Base-by-base conservation (phyloP, 768 basidiomycete genomes). In the Tylopilus sp. region DNA sequence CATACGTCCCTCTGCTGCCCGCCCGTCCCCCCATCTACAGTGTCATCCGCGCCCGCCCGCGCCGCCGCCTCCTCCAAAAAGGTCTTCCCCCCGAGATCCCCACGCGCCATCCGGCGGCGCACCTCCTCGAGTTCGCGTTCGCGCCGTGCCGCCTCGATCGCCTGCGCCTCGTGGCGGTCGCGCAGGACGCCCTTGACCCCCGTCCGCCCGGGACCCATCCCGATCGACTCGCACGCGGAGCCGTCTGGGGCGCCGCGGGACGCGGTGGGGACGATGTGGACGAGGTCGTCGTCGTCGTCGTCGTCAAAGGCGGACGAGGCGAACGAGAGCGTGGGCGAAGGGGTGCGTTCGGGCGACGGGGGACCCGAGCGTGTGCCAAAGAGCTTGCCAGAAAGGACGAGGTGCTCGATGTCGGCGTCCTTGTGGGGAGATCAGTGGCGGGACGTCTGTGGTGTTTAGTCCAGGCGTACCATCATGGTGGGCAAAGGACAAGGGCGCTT, bases 101-200 rank as follows among this genome's bases (percentile, higher is more conserved):
- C 77, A 57, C 76, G 81, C 67, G 88, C 86, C 82, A 90, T 81
- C 54, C 73, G 76, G 47, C 62, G 56, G 57, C 79, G 76, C 55
- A 83, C 55, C 4, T 74, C 78, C 31, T 79, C 76, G 28, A 82
- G 64, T 49, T 87, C 83, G 17, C 67, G 70, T 4, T 73, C 74
- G 11, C 73, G 73, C 56, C 77, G 79, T 22, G 78, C 75, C n/a
- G 79, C 76, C 44, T 78, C 74, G 20, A 82, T 63, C 44, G 73
- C 68, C 21, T 72, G 76, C 3, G 88, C 88, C 61, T 93, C 91
- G 51, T 83, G 75, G 26, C 81, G 78, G 69, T 93, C 91, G 23
- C 89, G 79, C 50, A 93, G 88, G 52, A 93, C 91, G 22, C 91
- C 90, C 58, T 93, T 93, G 42, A 92, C 91, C 20, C 91, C 91